phyloP scores from a whole-genome alignment of 139 green algal species.

The Chlorella sp. region DNA sequence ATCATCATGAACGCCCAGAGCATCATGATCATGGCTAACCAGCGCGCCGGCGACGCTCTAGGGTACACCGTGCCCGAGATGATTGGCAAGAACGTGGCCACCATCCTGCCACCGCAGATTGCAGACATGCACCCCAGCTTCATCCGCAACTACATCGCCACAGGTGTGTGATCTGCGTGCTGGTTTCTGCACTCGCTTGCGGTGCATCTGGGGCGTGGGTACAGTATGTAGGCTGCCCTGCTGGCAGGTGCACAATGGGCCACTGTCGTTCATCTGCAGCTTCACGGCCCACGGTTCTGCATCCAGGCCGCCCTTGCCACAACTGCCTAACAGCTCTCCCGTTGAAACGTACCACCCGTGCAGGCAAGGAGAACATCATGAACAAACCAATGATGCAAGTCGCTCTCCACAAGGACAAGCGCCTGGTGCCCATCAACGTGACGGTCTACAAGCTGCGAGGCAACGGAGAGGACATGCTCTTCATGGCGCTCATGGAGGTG shows the following conservation, averaged over 20 bases:
- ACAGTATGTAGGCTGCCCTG: too few relatives aligned
- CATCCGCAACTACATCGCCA: constrained; percentile 32
- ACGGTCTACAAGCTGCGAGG: constrained; percentile 8
- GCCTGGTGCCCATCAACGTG: constrained; percentile 18
- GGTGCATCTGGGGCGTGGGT: too few relatives aligned
- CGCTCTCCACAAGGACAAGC: constrained; percentile 25
- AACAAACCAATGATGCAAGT: not conserved
- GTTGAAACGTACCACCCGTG: too few relatives aligned
- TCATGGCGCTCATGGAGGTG: too few relatives aligned
- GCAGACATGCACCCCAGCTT: constrained; percentile 30
- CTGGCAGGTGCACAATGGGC: too few relatives aligned
- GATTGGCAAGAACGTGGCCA: constrained; percentile 35
- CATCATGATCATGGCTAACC: constrained; percentile 18
- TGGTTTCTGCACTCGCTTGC: too few relatives aligned
- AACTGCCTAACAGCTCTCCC: too few relatives aligned
- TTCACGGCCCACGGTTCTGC: too few relatives aligned
- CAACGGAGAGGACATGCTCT: constrained; percentile 19
- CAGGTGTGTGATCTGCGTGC: too few relatives aligned
- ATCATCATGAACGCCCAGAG: constrained; percentile 25
- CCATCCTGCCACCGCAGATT: constrained; percentile 37
- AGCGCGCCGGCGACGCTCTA: constrained; percentile 13
- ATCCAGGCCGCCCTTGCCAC: too few relatives aligned
- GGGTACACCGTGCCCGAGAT: constrained; percentile 34
- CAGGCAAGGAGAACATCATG: not conserved
- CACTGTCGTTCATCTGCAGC: too few relatives aligned